phyloP scores from a whole-genome alignment of 345 rosid species.

The Populus deltoides region DNA sequence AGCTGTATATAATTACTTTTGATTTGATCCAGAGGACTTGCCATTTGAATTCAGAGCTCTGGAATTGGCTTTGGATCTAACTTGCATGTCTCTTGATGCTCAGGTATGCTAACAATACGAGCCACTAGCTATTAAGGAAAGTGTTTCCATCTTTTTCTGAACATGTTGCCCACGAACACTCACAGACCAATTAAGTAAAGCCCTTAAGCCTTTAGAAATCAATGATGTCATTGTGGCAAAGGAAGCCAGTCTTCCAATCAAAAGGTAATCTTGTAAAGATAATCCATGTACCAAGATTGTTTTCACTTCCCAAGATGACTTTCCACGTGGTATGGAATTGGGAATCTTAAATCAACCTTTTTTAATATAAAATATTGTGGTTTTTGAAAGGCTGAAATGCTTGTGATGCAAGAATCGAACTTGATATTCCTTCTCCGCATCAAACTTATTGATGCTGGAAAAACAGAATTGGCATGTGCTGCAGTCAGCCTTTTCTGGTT shows the following conservation, averaged over 20 bases:
- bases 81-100: slow-evolving; percentile 84
- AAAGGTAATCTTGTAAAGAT: not conserved
- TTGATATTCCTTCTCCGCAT: not conserved
- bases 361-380: not conserved
- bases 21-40: slow-evolving; percentile 73
- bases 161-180: not conserved
- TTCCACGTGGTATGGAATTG: not conserved
- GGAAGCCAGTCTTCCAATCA: not conserved
- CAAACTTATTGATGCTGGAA: not conserved
- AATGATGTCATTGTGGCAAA: not conserved
- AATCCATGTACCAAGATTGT: not conserved
- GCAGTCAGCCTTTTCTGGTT: not conserved
- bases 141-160: not conserved
- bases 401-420: not conserved
- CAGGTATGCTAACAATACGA: slow-evolving; percentile 51
- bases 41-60: slow-evolving; percentile 94
- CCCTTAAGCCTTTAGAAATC: not conserved
- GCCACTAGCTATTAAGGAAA: slow-evolving; percentile 2
- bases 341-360: not conserved
- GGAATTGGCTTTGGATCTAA: slow-evolving; percentile 85
- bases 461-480: not conserved
- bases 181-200: slow-evolving; percentile 4
- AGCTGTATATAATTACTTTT: slow-evolving; percentile 24
- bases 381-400: not conserved
- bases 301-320: not conserved